phyloP scores from a whole-genome alignment of 192 early-diverging fungal genomes.

The Podila horticola region DNA sequence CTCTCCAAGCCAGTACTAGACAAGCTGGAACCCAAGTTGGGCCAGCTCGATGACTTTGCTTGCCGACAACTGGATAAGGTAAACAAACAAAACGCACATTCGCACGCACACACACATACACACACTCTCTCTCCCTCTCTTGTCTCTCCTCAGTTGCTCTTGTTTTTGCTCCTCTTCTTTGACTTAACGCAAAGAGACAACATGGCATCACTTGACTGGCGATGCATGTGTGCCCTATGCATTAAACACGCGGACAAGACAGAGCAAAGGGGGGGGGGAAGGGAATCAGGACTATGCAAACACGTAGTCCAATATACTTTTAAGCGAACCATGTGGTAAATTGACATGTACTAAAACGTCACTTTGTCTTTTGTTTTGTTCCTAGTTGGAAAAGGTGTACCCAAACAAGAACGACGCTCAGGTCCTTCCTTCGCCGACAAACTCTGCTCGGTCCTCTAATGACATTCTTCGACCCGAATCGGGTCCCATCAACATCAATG shows the following conservation, averaged over 20 bases:
- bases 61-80: constrained; percentile 13
- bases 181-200: neutral
- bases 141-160: neutral
- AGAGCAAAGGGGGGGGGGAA: neutral
- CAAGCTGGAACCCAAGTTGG: constrained; percentile 57
- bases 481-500: neutral
- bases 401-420: constrained; percentile 36
- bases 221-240: neutral
- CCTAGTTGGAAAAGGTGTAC: constrained; percentile 37
- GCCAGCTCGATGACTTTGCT: constrained; percentile 7
- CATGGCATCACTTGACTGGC: constrained; percentile 1
- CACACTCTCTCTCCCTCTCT: neutral
- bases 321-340: too few relatives aligned
- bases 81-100: too few relatives aligned
- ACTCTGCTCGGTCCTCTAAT: constrained; percentile 38
- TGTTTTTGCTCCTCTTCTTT: neutral
- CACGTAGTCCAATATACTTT: neutral
- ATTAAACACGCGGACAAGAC: neutral
- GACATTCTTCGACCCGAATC: constrained; percentile 24
- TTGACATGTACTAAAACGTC: neutral
- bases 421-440: constrained; percentile 41
- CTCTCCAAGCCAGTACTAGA: constrained; percentile 79
- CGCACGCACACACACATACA: neutral
- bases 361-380: neutral
- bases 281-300: neutral